Base-by-base conservation (phyloP, 495 filamentous ascomycete species). In the Podospora pseudopauciseta region DNA sequence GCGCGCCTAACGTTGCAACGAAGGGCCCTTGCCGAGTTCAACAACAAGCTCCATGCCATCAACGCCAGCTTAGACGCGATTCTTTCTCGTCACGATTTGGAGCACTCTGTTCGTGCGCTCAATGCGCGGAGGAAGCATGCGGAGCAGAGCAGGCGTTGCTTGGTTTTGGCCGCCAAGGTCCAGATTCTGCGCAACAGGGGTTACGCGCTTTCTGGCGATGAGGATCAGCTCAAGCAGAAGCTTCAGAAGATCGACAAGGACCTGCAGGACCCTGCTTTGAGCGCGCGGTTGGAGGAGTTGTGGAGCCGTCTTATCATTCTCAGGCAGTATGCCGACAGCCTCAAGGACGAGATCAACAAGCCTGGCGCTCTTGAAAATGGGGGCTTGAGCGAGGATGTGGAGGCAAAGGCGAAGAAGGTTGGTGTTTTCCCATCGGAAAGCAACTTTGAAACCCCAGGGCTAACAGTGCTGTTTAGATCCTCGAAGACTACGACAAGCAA, bases 231-330 rank as follows among this genome's bases (percentile, higher is more conserved):
- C 65, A 92, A 91, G 83, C 91, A 91, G 78, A 93, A 95, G 78
- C 83, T 99, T 39, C 74, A 87, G 59, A 79, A 82, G 60, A 83
- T 99, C 70, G 92, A 97, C 74, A 87, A 86, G 70, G 80, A 79
- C 19, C 86, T 94, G 18, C 89, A 90, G 65, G 96, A 99, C 79
- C 94, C 96, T 2, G 89, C 88, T 19, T 82, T 97, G 59, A 89
- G 84, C 63, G 94, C 93, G 4, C 82, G 93, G 65, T 88, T 88
- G 64, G 95, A 99, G 78, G 95, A 99, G 81, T 91, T 99, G 62
- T 99, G 95, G 95, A 96, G 95, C 49, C 84, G 96, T 39, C 90
- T 99, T 86, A 86, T 96, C 65, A 89, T 89, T 28, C 87, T 97
- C 49, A 83, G 92, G 71, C 92, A 94, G 69, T 86, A 92, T 70